A percentile compares a stretch with the other conserved stretches of the same genome.
Conservation (phyloP, 805 yeast species). For the Candida sphagnicola region DNA sequence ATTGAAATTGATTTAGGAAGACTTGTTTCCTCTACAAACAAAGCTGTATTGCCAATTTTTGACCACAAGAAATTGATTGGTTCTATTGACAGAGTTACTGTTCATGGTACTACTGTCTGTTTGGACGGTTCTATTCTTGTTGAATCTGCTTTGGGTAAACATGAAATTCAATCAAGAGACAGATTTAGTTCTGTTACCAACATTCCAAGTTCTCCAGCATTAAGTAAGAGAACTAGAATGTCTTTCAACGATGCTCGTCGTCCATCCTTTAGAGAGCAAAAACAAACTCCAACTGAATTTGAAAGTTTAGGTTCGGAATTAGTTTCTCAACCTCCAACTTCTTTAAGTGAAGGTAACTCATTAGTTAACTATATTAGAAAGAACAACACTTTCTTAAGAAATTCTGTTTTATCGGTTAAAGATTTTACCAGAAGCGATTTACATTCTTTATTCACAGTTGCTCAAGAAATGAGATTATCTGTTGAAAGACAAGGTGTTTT, state of each 20-base stretch:
- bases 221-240: slow-evolving; percentile 33
- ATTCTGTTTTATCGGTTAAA: slow-evolving; percentile 82
- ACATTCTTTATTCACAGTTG: slow-evolving; percentile 91
- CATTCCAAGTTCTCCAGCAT: slow-evolving; percentile 37
- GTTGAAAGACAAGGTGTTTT: slow-evolving; percentile 96
- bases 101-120: slow-evolving; percentile 74
- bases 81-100: slow-evolving; percentile 82
- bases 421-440: slow-evolving; percentile 84
- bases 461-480: slow-evolving; percentile 95
- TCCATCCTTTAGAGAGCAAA: slow-evolving; percentile 34
- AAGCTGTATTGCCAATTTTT: slow-evolving; percentile 20
- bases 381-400: slow-evolving; percentile 87
- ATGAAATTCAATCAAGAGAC: slow-evolving; percentile 45
- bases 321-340: slow-evolving; percentile 72
- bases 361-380: slow-evolving; percentile 71
- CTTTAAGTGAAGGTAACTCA: slow-evolving; percentile 74
- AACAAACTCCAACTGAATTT: slow-evolving; percentile 37
- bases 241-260: slow-evolving; percentile 34
- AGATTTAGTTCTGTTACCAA: slow-evolving; percentile 34
- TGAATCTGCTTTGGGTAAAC: slow-evolving; percentile 56
- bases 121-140: slow-evolving; percentile 76
- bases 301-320: slow-evolving; percentile 58
- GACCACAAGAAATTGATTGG: slow-evolving; percentile 53
- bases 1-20: slow-evolving; percentile 86
- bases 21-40: slow-evolving; percentile 35